Evolutionary conservation across 2,329 filamentous ascomycete species (phyloP).

Genomic region (Aspergillus quadricinctus): DNA sequence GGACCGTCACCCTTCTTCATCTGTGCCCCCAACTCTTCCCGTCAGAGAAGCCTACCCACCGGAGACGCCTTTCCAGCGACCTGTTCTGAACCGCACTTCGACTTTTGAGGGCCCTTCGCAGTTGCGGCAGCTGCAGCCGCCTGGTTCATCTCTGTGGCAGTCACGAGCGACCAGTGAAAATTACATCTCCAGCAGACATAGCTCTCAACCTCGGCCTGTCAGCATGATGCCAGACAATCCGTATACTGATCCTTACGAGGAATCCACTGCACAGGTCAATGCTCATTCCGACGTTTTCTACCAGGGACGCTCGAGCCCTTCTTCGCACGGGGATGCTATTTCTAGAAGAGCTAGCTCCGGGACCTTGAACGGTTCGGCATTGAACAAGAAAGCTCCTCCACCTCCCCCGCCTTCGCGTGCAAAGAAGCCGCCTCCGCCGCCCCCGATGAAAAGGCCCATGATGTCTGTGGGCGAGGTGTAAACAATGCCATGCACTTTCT

Average conservation of each 20-base stretch:
- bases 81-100: slow-evolving; percentile 47
- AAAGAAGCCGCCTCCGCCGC: slow-evolving; percentile 64
- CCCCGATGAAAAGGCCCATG: slow-evolving; percentile 56
- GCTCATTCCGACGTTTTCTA: slow-evolving; percentile 48
- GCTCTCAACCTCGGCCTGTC: slow-evolving; percentile 43
- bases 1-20: slow-evolving; percentile 34
- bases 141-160: slow-evolving; percentile 44
- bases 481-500: background rate
- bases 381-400: slow-evolving; percentile 54
- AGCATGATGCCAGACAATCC: slow-evolving; percentile 23
- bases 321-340: slow-evolving; percentile 47
- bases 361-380: slow-evolving; percentile 27
- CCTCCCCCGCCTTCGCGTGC: slow-evolving; percentile 59
- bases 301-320: slow-evolving; percentile 49
- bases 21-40: slow-evolving; percentile 33
- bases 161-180: slow-evolving; percentile 54
- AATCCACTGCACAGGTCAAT: slow-evolving; percentile 45
- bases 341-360: slow-evolving; percentile 51
- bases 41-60: slow-evolving; percentile 39
- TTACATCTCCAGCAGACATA: slow-evolving; percentile 44
- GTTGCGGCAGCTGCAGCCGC: slow-evolving; percentile 50
- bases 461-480: slow-evolving; percentile 25
- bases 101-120: slow-evolving; percentile 58
- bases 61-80: slow-evolving; percentile 43
- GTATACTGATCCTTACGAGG: slow-evolving; percentile 48